Base-by-base conservation (phyloP, 1,284 basidiomycete genomes). In the Cutaneotrichosporon sp. region DNA sequence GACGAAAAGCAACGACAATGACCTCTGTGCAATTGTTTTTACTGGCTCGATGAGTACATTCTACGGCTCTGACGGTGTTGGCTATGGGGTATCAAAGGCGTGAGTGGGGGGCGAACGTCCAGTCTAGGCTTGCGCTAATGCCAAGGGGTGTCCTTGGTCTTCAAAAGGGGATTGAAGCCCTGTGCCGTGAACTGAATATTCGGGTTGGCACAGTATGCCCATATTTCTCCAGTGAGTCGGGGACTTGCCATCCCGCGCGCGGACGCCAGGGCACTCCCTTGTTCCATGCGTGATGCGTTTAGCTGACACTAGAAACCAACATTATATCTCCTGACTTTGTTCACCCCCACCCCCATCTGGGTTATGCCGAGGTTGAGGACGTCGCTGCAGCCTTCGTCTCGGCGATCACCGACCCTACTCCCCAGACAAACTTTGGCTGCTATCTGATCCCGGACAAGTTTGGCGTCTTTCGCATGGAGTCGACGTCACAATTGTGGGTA, bases 391-490 rank as follows among this genome's bases (percentile, higher is more conserved):
- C 57, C 12, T 59, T 59, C 20, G 49, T 55, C 12, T 33, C 36
- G 4, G 48, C 43, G 3, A 55, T 55, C 40, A 53, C 53, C 2
- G 51, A 53, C 51, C 21, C 54, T 9, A 37, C 51, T 45, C 41
- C 47, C 36, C 55, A 53, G 57, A 52, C 48, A 15, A 55, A 59
- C 51, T 52, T 51, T 18, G 40, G 51, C 23, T 46, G 44, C 33
- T 59, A 52, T 44, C 57, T 59, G 21, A 55, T 59, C 20, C 57
- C 57, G 10, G 57, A 59, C 54, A 18, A 52, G 48, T 40, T 41
- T 36, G 57, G 57, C 41, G 57, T 59, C 26, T 59, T 44, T 51
- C 47, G 57, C 38, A 59, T 59, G 57, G 48, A 40, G 13, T 30
- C 57, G 17, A 47, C 44, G 2, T 43, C 51, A 3, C 30, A 52